phyloP scores from a whole-genome alignment of 306 rosid genomes.

The Begonia masoniana region DNA sequence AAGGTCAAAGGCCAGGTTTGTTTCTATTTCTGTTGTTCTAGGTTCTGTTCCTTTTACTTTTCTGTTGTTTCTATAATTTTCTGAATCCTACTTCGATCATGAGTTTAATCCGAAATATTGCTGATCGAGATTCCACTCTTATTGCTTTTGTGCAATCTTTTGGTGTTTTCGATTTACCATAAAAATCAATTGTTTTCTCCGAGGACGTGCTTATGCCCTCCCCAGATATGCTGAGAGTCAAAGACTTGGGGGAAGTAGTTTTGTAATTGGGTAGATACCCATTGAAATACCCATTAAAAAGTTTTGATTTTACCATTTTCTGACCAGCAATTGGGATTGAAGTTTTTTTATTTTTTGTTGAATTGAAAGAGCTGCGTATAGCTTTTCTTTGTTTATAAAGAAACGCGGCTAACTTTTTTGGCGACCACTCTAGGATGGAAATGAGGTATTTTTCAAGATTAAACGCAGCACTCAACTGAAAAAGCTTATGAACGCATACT shows the following conservation, averaged over 20 bases:
- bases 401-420: neutral
- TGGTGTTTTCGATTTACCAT: neutral
- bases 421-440: conserved; percentile 25
- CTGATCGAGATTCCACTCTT: neutral
- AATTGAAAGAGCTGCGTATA: too few relatives aligned
- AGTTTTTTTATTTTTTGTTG: too few relatives aligned
- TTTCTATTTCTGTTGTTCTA: neutral
- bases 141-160: neutral
- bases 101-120: neutral
- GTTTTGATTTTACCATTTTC: too few relatives aligned
- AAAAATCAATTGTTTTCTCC: too few relatives aligned
- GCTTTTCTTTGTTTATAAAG: neutral
- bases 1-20: conserved; percentile 50
- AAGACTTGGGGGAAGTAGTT: too few relatives aligned
- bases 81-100: neutral
- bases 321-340: too few relatives aligned
- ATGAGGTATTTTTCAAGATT: conserved; percentile 26
- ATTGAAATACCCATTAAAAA: too few relatives aligned
- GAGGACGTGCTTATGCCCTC: too few relatives aligned
- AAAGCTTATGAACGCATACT: conserved; percentile 32
- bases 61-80: neutral
- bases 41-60: neutral
- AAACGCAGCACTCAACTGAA: conserved; percentile 26
- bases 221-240: too few relatives aligned
- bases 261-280: too few relatives aligned